phyloP scores from a whole-genome alignment of 2,329 filamentous ascomycete genomes.

The Venturia effusa region DNA sequence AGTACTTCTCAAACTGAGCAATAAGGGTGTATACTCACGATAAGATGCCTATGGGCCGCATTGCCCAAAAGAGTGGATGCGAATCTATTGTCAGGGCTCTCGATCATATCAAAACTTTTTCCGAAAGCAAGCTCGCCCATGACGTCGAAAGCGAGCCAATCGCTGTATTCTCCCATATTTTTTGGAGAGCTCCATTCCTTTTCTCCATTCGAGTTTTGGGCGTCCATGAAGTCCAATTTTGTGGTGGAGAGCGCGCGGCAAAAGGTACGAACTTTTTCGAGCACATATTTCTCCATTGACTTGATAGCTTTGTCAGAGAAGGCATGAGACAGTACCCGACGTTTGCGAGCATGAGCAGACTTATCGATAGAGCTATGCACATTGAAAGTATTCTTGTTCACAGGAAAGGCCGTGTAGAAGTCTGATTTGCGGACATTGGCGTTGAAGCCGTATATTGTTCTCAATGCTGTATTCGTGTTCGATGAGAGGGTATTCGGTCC shows the following conservation, averaged over 20 bases:
- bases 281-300: constrained; percentile 34
- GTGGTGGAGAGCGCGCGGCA: constrained; percentile 22
- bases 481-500: constrained; percentile 69
- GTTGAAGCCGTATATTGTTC: constrained; percentile 38
- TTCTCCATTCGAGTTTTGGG: neutral
- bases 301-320: constrained; percentile 36
- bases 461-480: constrained; percentile 50
- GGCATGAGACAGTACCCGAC: constrained; percentile 35
- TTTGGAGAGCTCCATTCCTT: constrained; percentile 31
- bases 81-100: constrained; percentile 28
- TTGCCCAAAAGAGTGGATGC: constrained; percentile 32
- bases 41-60: constrained; percentile 34
- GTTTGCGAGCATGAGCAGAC: constrained; percentile 34
- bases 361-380: constrained; percentile 37
- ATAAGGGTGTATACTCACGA: constrained; percentile 21
- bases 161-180: constrained; percentile 34
- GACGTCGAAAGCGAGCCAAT: constrained; percentile 39
- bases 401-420: constrained; percentile 38
- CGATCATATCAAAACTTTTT: constrained; percentile 34
- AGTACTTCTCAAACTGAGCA: constrained; percentile 11
- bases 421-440: constrained; percentile 38
- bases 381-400: constrained; percentile 29
- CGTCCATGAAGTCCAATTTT: neutral
- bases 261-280: constrained; percentile 31
- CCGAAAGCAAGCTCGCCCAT: constrained; percentile 40